Evolutionary conservation across 495 filamentous ascomycete species (phyloP), one percentile per base, ranked within the genome.

Genomic region (Hyaloscypha hepaticicola): DNA sequence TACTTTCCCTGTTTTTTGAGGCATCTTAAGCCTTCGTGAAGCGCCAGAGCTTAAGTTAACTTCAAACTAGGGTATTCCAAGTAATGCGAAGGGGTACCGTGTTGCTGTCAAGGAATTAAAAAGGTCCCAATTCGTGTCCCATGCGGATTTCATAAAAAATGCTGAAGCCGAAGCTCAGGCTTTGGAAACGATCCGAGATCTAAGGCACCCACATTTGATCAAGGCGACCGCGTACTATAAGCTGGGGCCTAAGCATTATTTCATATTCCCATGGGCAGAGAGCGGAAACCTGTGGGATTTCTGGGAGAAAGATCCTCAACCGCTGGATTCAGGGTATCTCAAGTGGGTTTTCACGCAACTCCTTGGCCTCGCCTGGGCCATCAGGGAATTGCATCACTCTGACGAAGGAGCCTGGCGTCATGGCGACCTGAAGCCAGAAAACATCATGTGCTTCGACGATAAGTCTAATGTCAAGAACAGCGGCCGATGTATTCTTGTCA

Each of bases 201-300:
- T 59, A 21, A 57, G 53, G 1, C 34, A 60, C 25, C 53, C 31
- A 1, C 61, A 64, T 26, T 41, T 68, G 22, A 64, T 68, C 60
- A 56, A 64, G 34, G 52, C 61, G 1, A 41, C 64, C 25, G 66
- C 66, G 29, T 45, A 49, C 28, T 55, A 68, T 48, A 61, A 21
- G 19, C 38, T 27, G 1, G 55, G 61, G 3, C 41, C 27, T 2
- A 19, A 14, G 19, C 55, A 49, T 19, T 68, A 38, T 53, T 64
- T 64, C 48, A 60, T 68, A 21, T 68, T 68, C n/a, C 66, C 66
- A 11, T 64, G 66, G 66, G 66, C 66, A 3, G 50, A 64, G 1
- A 55, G 55, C 1, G 66, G 66, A 25, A 68, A 64, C 38, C 61
- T 68, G 27, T 14, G 53, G 1, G 66, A 68, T 28, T 64, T 58